These are phyloP conservation scores for Hymenoscyphus fructigenus DNA, from an alignment of 2,329 filamentous ascomycete species.

Conservation along the genomic window DNA sequence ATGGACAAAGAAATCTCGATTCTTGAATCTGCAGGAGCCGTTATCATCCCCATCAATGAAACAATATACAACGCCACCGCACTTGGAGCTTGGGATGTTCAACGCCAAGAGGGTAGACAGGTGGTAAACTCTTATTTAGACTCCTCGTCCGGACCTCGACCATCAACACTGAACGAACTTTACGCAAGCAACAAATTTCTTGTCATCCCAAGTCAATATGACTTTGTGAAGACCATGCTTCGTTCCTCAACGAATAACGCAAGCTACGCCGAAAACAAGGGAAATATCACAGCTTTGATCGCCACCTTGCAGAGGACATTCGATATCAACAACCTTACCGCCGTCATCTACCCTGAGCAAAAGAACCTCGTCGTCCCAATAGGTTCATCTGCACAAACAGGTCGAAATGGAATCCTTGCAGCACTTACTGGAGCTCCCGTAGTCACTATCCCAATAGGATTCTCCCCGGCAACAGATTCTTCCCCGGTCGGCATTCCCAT, in stretches of 20 bases:
- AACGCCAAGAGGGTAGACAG: conserved; percentile 49
- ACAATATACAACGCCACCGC: conserved; percentile 51
- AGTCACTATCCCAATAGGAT: conserved; percentile 52
- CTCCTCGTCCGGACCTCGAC: conserved; percentile 43
- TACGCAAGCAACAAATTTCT: conserved; percentile 54
- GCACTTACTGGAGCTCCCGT: conserved; percentile 43
- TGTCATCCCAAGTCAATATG: conserved; percentile 58
- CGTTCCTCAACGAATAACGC: conserved; percentile 51
- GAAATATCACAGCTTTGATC: conserved; percentile 53
- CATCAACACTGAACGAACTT: conserved; percentile 48
- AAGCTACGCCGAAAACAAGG: conserved; percentile 48
- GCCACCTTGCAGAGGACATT: conserved; percentile 52
- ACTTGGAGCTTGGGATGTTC: conserved; percentile 55
- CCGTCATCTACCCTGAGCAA: conserved; percentile 64
- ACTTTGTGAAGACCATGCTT: conserved; percentile 51
- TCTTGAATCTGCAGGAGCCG: conserved; percentile 48
- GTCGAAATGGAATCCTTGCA: conserved; percentile 50
- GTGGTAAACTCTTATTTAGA: conserved; percentile 51
- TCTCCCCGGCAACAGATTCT: conserved; percentile 47
- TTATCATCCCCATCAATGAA: conserved; percentile 49
- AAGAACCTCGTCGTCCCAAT: conserved; percentile 60
- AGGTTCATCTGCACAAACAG: conserved; percentile 55
- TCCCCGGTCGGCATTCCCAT: conserved; percentile 60
- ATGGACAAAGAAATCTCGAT: conserved; percentile 49
- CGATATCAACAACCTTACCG: conserved; percentile 49